Base-by-base conservation (phyloP, 345 rosid species). In the Toxicodendron radicans region DNA sequence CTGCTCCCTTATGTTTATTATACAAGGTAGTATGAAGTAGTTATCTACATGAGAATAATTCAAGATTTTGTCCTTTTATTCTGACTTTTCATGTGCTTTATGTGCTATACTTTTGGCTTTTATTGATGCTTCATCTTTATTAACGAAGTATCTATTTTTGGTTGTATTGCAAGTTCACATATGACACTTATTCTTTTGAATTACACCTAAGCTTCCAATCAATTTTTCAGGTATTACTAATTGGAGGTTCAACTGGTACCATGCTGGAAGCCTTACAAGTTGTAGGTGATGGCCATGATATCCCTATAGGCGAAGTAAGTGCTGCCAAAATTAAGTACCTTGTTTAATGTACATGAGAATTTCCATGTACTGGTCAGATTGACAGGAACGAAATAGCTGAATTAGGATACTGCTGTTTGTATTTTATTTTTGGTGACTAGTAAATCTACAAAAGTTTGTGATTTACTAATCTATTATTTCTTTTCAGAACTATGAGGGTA, bases 201-300 rank as follows among this genome's bases (percentile, higher is more conserved):
- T 54, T 54, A 21, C 45, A 24, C 51, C 46, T 63, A 52, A 51
- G 46, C 23, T 77, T 68, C 23, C 71, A 49, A 58, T 54, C 66
- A 73, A 73, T 74, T 68, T 68, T 71, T 67, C 85, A 95, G 98
- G 98, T 95, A 35, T 82, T 95, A 66, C 68, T 93, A 58, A 95
- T 91, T 78, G 99, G 98, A 76, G 99, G 98, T 76, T 95, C 99
- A 75, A 95, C 98, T 32, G 97, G 99, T 78, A 90, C 99, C 46
- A 93, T 95, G 99, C 91, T 95, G 76, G 99, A 89, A 89, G 91
- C 96, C 43, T 79, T 95, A 68, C 87, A 95, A 76, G 99, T 95
- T 79, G 85, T 91, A 59, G 98, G 98, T 30, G 99, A 95, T 54
- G 81, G 78, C 73, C 93, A 74, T 75, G 94, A 91, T 58, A 75